These are phyloP conservation scores for Pseudonectria buxi DNA, from an alignment of 2,329 filamentous ascomycete genomes.

Conservation along the genomic window DNA sequence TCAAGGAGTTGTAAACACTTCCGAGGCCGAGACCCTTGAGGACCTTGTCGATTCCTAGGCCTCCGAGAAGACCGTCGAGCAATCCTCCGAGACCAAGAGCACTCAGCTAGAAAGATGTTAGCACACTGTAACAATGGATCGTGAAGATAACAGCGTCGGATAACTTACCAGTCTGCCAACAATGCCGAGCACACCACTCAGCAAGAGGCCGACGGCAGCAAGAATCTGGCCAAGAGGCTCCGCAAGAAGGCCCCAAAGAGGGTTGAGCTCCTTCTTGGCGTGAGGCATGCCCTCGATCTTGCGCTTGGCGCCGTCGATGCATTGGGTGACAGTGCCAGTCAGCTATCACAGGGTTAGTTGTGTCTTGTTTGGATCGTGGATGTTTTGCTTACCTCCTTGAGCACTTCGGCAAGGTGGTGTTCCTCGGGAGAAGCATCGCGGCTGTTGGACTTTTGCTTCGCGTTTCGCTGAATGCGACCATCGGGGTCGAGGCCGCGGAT, in stretches of 20 bases:
- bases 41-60: conserved; percentile 68
- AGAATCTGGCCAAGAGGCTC: conserved; percentile 92
- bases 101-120: conserved; percentile 44
- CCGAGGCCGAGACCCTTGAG: conserved; percentile 66
- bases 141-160: not conserved
- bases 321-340: conserved; percentile 71
- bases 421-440: conserved; percentile 66
- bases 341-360: conserved; percentile 38
- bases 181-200: conserved; percentile 76
- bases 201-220: conserved; percentile 75
- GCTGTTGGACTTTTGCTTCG: conserved; percentile 71
- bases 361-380: conserved; percentile 1
- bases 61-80: conserved; percentile 71
- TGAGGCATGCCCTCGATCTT: conserved; percentile 88
- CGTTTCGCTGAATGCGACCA: conserved; percentile 74
- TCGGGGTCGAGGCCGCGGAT: conserved; percentile 87
- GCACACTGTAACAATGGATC: not conserved
- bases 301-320: conserved; percentile 82
- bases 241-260: conserved; percentile 73
- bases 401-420: conserved; percentile 71
- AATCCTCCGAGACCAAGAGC: conserved; percentile 77
- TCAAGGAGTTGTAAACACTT: conserved; percentile 34
- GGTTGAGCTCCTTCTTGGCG: conserved; percentile 90
- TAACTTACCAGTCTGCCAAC: conserved; percentile 62
- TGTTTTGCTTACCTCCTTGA: conserved; percentile 59